A percentile compares a stretch with the other conserved stretches of the same genome.
Conservation (phyloP, 148 eudicot species). For the Fallopia convolvulus region DNA sequence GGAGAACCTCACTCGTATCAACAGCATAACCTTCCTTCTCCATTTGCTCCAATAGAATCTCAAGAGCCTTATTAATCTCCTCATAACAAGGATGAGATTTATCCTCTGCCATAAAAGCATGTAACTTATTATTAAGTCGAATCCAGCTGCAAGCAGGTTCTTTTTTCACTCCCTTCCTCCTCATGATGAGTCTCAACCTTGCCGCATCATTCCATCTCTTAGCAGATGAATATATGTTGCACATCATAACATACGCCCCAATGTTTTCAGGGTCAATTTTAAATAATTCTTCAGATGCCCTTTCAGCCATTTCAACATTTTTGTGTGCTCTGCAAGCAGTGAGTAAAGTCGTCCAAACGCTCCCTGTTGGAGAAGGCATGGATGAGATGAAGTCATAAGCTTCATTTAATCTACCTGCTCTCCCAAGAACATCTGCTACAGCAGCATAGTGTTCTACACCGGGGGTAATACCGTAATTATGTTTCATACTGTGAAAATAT, state of each 20-base stretch:
- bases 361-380: slow-evolving; percentile 31
- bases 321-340: slow-evolving; percentile 32
- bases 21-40: slow-evolving; percentile 61
- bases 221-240: slow-evolving; percentile 34
- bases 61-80: slow-evolving; percentile 33
- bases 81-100: slow-evolving; percentile 50
- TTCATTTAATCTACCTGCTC: slow-evolving; percentile 24
- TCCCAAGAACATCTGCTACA: slow-evolving; percentile 32
- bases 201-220: slow-evolving; percentile 37
- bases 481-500: slow-evolving; percentile 32
- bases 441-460: slow-evolving; percentile 36
- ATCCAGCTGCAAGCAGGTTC: slow-evolving; percentile 37
- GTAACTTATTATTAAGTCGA: slow-evolving; percentile 23
- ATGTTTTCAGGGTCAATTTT: slow-evolving; percentile 35
- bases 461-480: slow-evolving; percentile 27
- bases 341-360: slow-evolving; percentile 36
- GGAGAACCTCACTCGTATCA: slow-evolving; percentile 49
- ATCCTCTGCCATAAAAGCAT: slow-evolving; percentile 74
- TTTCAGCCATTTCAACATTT: slow-evolving; percentile 24
- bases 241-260: slow-evolving; percentile 32
- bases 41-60: slow-evolving; percentile 39
- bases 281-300: slow-evolving; percentile 28
- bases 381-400: slow-evolving; percentile 24
- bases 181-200: slow-evolving; percentile 32
- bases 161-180: slow-evolving; percentile 34